A percentile compares a stretch with the other conserved stretches of the same genome.
phyloP scores from a whole-genome alignment of 2,329 filamentous ascomycete genomes.

The Aureobasidium sp. region DNA sequence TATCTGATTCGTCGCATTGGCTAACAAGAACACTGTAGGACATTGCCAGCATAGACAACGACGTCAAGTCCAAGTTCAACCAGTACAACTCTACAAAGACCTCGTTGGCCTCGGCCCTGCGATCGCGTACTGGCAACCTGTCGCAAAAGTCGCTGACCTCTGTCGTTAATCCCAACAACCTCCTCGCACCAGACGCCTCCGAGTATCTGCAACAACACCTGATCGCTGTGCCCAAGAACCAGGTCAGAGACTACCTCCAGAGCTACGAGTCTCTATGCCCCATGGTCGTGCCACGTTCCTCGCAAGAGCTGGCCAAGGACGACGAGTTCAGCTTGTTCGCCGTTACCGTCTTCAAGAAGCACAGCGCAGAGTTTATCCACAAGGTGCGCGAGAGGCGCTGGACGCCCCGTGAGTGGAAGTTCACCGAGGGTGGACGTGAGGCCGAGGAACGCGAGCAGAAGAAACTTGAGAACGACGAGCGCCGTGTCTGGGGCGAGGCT shows the following conservation, averaged over 20 bases:
- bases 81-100: conserved; percentile 92
- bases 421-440: conserved; percentile 81
- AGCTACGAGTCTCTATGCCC: conserved; percentile 76
- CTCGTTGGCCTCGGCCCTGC: conserved; percentile 70
- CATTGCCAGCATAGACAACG: conserved; percentile 84
- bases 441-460: conserved; percentile 84
- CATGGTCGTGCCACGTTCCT: conserved; percentile 91
- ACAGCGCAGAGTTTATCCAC: conserved; percentile 77
- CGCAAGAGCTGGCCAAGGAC: conserved; percentile 71
- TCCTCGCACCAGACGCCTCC: conserved; percentile 72
- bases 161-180: conserved; percentile 65
- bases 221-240: conserved; percentile 73
- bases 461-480: conserved; percentile 73
- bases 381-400: conserved; percentile 90
- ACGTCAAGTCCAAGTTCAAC: conserved; percentile 88
- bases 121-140: conserved; percentile 89
- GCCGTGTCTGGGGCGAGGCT: conserved; percentile 88
- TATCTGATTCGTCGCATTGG: background rate
- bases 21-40: conserved; percentile 49
- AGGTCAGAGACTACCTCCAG: conserved; percentile 81
- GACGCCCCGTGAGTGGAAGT: conserved; percentile 91
- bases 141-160: conserved; percentile 89
- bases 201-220: conserved; percentile 97
- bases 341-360: conserved; percentile 91
- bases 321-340: conserved; percentile 84